Base-by-base conservation (phyloP, 441 rosid genomes). In the Flueggea neowawraea region DNA sequence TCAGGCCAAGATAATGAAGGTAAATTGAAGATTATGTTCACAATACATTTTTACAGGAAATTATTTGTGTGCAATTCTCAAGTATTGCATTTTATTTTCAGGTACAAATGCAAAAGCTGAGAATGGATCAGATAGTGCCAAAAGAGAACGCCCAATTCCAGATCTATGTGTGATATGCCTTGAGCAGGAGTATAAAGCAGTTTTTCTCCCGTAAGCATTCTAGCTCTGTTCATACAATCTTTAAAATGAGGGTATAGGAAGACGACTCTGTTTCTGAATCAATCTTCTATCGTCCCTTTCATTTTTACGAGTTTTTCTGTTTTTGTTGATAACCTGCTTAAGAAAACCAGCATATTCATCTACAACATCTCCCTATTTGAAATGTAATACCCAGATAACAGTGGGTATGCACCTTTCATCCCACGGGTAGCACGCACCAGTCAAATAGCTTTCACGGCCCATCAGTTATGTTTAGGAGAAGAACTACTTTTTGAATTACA, bases 101-200 rank as follows among this genome's bases (percentile, higher is more conserved):
- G 84, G 75, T 66, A 61, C 82, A 49, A 80, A 78, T 67, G 84
- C 74, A 50, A 67, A 65, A 44, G 66, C 69, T 36, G 89, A 85
- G 62, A 73, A 77, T 55, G 87, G 75, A 51, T 57, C 82, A 55
- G 93, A 81, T 55, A 16, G 72, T 57, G 56, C 81, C 50, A 84
- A 80, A 75, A 86, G 75, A 80, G 97, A 90, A 54, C 73, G 65
- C 36, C 64, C 70, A 54, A 72, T 87, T 83, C 99, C 96, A 70
- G 91, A 86, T 81, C 78, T 89, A 0, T 94, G 97, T 59, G 99
- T 94, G 75, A 91, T 94, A 76, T 94, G 99, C 79, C 96, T 91
- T 66, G 99, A 91, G 82, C 85, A 81, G 60, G 90, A 91, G 66
- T 94, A 87, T 77, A 89, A 91, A 41, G 90, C 94, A 44, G 99